Percentiles rank a stretch among this genome's conserved stretches.
Evolutionary conservation across 345 rosid genomes (phyloP).

Genomic region (Excoecaria agallocha): DNA sequence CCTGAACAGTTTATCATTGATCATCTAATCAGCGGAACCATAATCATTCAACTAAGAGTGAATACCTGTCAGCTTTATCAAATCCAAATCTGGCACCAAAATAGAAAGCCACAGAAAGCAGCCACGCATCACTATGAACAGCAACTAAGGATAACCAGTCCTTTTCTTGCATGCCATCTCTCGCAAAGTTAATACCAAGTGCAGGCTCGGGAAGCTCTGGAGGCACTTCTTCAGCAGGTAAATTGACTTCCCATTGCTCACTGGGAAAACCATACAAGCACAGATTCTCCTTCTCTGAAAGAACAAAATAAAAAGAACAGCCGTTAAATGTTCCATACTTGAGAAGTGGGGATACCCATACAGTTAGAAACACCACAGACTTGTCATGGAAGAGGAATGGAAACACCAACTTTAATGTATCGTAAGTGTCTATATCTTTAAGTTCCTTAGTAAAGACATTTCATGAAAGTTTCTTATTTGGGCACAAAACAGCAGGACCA

Average conservation of each 20-base stretch:
- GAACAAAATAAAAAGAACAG: background rate
- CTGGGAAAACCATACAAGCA: conserved; percentile 77
- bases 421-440: background rate
- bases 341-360: background rate
- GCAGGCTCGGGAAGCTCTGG: conserved; percentile 95
- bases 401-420: background rate
- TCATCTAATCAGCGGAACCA: background rate
- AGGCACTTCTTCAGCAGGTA: conserved; percentile 90
- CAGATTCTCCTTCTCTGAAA: conserved; percentile 78
- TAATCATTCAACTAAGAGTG: background rate
- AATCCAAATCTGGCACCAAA: conserved; percentile 76
- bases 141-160: conserved; percentile 84
- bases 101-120: conserved; percentile 67
- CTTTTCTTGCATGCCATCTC: conserved; percentile 80
- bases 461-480: background rate
- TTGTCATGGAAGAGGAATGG: background rate
- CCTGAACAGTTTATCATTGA: background rate
- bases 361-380: background rate
- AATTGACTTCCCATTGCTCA: conserved; percentile 77
- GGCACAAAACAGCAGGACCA: background rate
- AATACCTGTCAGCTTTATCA: conserved; percentile 69
- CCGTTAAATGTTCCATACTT: background rate
- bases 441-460: background rate
- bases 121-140: conserved; percentile 85
- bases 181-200: conserved; percentile 79